Base-by-base conservation (phyloP, 129 eudicot genomes). In the Lactuca saligna region DNA sequence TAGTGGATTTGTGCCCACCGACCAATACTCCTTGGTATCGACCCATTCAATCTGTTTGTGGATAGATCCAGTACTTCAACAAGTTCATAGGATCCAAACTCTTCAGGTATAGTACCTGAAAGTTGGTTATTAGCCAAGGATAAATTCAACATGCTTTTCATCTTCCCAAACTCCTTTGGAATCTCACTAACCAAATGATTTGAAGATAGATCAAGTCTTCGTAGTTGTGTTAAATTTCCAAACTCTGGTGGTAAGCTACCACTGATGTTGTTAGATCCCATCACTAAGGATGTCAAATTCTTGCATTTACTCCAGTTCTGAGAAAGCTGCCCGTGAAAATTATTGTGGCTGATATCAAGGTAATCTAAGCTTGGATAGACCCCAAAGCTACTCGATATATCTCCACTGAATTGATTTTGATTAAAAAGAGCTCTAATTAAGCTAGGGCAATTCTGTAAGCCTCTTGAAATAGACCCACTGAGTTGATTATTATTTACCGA, bases 191-290 rank as follows among this genome's bases (percentile, higher is more conserved):
- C 59, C 11, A 78, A 53, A 34, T 42, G 41, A 15, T 78, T 78
- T 7, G 74, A 78, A 10, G 75, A 68, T n/a, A 82, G 71, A 16
- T 78, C 68, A 14, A 78, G 75, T 29, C 8, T 55, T 6, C 34
- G 72, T 56, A 82, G 35, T 15, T 8, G 17, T 16, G 65, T 74
- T 2, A 53, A 65, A n/a, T 60, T 31, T 29, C 71, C 77, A 39
- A 78, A 17, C 69, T 78, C 78, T 5, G 42, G 71, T 16, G 85
- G 85, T 57, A 81, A 65, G 56, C 50, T 60, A 4, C 85, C 80
- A 64, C 54, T 39, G 35, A 77, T 61, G 29, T 51, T 35, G 38
- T 81, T 81, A 4, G 56, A 35, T 0, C 57, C 65, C 33, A 81
- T 25, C 29, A 25, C 29, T 25, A 25, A 25, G 29, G 1, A 0